Evolutionary conservation across 371 early-diverging fungal species (phyloP), one percentile per base, ranked within the genome.

Genomic region (Syncephalastrum racemosum): DNA sequence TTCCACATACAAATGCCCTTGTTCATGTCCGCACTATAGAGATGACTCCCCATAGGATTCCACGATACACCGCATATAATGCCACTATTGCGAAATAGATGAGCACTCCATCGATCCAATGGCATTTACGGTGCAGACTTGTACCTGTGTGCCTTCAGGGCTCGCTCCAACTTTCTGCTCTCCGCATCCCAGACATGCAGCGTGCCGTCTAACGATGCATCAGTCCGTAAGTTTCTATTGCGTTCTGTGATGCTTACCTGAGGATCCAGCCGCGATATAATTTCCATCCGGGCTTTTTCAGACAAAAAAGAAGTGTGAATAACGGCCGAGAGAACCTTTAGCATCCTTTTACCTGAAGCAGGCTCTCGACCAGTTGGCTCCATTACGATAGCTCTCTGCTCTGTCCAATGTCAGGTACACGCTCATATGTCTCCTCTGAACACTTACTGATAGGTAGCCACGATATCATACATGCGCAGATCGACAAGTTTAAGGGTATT

Each of bases 401-500:
- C 89, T 91, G 58, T 18, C 22, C 22, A 44, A 23, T 20, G 31
- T 48, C 15, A 42, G 42, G 20, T 18, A 46, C 39, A 39, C 20
- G 20, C 14, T n/a, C n/a, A 58, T n/a, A 14, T n/a, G 16, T 7
- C 0, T 25, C n/a, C n/a, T 22, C 4, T 20, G 18, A 19, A 14
- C 10, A 69, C 71, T 63, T 75, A 81, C 83, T 82, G 77, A 20
- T 85, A 85, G 18, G 88, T 85, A 10, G 80, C 73, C 3, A 90
- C 62, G 12, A 88, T 75, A 46, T 89, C 87, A 60, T 88, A 95
- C 48, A 85, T 93, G 20, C 90, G 67, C 14, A 91, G 63, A 65
- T 95, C 95, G 48, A 96, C 69, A 13, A 94, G 66, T 54, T 92
- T 86, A 12, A 98, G 73, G 12, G 92, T 92, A 67, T 96, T 93